These are phyloP conservation scores for Microbotryum lychnidis-dioicae DNA, from an alignment of 1,284 basidiomycete genomes.

Conservation along the genomic window DNA sequence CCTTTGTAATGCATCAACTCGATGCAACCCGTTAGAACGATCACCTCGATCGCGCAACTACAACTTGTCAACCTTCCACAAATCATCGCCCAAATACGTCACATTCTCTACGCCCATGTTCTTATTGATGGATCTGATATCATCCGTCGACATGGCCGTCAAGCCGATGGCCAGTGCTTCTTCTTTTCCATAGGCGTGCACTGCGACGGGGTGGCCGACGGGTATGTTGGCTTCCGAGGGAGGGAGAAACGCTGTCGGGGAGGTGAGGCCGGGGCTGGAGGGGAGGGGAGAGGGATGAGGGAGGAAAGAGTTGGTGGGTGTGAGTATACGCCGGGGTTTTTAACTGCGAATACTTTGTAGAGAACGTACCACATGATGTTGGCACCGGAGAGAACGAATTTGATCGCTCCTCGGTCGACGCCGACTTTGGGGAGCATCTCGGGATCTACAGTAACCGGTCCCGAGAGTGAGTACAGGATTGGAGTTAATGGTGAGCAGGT, in stretches of 20 bases:
- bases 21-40: no score
- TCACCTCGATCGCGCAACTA: neutral
- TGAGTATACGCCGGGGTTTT: neutral
- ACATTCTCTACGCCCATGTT: conserved; percentile 82
- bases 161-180: conserved; percentile 82
- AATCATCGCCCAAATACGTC: conserved; percentile 78
- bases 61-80: conserved; percentile 69
- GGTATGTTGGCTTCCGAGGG: conserved; percentile 60
- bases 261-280: conserved; percentile 71
- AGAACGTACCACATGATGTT: conserved; percentile 43
- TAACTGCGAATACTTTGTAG: neutral
- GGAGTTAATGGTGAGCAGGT: no score
- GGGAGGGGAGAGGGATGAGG: neutral
- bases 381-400: conserved; percentile 74
- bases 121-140: conserved; percentile 83
- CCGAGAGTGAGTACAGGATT: conserved; percentile 1
- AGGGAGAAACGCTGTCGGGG: conserved; percentile 79
- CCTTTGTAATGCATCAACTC: no score
- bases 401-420: conserved; percentile 94
- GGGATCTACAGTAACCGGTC: conserved; percentile 57
- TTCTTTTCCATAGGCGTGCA: conserved; percentile 93
- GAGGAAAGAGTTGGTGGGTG: neutral
- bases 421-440: conserved; percentile 77
- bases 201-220: conserved; percentile 66
- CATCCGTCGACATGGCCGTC: conserved; percentile 72